Evolutionary conservation across 495 filamentous ascomycete genomes (phyloP).

Genomic region (Saxophila tyrrhenica): DNA sequence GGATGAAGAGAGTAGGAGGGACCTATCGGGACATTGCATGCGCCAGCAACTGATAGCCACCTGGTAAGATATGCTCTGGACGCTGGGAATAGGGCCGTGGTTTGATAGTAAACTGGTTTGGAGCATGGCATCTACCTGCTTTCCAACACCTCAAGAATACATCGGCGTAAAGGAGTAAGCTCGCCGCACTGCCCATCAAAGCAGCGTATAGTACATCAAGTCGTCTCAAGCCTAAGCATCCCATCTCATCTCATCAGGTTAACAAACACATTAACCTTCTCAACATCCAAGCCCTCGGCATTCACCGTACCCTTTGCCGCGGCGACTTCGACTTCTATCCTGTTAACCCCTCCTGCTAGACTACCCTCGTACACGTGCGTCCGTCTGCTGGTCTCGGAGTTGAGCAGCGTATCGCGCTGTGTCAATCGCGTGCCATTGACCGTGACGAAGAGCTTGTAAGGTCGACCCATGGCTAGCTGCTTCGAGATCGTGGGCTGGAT

Average conservation of each 20-base stretch:
- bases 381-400: constrained; percentile 8
- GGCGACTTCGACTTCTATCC: constrained; percentile 31
- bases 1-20: no score
- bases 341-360: constrained; percentile 27
- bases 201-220: background rate
- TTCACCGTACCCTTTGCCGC: constrained; percentile 21
- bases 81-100: no score
- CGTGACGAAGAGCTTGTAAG: constrained; percentile 53
- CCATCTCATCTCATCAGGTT: constrained; percentile 23
- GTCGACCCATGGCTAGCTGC: constrained; percentile 40
- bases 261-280: constrained; percentile 31
- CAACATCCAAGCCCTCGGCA: constrained; percentile 25
- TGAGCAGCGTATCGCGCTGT: constrained; percentile 16
- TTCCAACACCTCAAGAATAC: background rate
- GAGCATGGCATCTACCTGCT: background rate
- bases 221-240: background rate
- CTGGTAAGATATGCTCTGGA: no score
- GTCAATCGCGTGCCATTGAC: constrained; percentile 29
- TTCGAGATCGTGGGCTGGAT: constrained; percentile 48
- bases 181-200: background rate
- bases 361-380: constrained; percentile 30
- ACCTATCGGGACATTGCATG: no score
- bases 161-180: background rate
- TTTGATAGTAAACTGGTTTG: no score
- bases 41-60: no score